Percentiles rank a stretch among this genome's conserved stretches.
These are phyloP conservation scores for Omphalotus guepiniiformis DNA, from an alignment of 768 basidiomycete species.

Conservation along the genomic window DNA sequence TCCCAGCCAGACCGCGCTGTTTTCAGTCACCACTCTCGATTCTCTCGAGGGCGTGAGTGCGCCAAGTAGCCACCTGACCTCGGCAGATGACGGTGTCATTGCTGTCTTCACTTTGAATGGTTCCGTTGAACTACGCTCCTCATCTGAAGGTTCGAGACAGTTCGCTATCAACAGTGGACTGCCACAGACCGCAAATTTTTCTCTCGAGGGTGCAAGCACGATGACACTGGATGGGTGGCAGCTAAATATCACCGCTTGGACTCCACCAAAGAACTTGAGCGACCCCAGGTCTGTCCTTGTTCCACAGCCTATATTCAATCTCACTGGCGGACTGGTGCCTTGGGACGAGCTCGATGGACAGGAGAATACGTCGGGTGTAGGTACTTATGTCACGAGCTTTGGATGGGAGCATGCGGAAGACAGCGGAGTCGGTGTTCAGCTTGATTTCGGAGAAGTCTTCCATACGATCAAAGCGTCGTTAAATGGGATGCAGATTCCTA, in stretches of 20 bases:
- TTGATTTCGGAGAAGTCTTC: conserved; percentile 14
- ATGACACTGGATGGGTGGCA: conserved; percentile 10
- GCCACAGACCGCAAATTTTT: conserved; percentile 6
- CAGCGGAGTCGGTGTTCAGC: conserved; percentile 7
- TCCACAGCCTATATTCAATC: conserved; percentile 9
- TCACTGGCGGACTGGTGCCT: conserved; percentile 13
- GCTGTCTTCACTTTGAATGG: conserved; percentile 8
- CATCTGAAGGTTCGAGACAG: conserved; percentile 5
- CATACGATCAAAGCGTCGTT: conserved; percentile 14
- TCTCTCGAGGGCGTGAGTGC: conserved; percentile 9
- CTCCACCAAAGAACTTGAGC: conserved; percentile 12
- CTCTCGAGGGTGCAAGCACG: conserved; percentile 9
- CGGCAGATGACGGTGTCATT: conserved; percentile 7
- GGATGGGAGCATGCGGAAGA: conserved; percentile 11
- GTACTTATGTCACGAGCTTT: conserved; percentile 13
- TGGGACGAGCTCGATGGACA: conserved; percentile 11
- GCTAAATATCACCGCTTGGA: conserved; percentile 14
- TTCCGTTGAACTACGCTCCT: conserved; percentile 9
- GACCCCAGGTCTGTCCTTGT: conserved; percentile 10
- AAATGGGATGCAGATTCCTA: conserved; percentile 12
- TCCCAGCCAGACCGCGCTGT: conserved; percentile 11
- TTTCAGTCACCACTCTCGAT: conserved; percentile 9
- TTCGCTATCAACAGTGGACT: conserved; percentile 7
- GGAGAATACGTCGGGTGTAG: conserved; percentile 12
- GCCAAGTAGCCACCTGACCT: conserved; percentile 4